phyloP scores from a whole-genome alignment of 495 filamentous ascomycete genomes.

The Paragyromitra xinjiangensis region DNA sequence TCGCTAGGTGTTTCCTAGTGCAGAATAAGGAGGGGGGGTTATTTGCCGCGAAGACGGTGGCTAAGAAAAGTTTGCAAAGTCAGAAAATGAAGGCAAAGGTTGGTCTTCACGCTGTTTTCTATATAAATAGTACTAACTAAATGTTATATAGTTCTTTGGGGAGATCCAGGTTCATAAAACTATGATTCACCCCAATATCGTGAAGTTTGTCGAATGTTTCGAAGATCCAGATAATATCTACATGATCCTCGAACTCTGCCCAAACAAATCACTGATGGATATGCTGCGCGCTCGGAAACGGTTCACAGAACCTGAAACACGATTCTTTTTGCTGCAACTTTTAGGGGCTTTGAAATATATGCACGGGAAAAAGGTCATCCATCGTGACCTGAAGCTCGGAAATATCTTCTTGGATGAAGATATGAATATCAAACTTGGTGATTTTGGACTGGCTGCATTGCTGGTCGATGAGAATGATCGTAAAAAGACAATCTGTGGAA shows the following conservation, averaged over 20 bases:
- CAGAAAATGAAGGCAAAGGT: constrained; percentile 88
- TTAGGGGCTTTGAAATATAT: constrained; percentile 97
- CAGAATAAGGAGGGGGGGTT: constrained; percentile 70
- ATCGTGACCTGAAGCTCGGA: constrained; percentile 96
- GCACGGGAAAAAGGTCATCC: constrained; percentile 91
- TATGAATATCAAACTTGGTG: constrained; percentile 98
- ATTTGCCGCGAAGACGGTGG: constrained; percentile 57
- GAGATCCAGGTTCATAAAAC: constrained; percentile 98
- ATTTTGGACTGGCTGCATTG: constrained; percentile 96
- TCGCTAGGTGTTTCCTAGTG: constrained; percentile 83
- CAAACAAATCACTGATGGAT: constrained; percentile 97
- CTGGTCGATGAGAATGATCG: constrained; percentile 84
- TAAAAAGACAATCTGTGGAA: constrained; percentile 92
- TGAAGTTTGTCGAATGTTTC: constrained; percentile 93
- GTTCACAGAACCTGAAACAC: constrained; percentile 87
- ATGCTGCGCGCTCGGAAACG: constrained; percentile 90
- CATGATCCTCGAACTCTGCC: constrained; percentile 91
- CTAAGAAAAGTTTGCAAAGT: constrained; percentile 80
- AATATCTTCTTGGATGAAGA: constrained; percentile 95
- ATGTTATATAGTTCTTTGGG: constrained; percentile 79
- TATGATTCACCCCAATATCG: constrained; percentile 92
- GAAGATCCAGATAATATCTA: constrained; percentile 88
- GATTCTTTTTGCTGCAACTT: constrained; percentile 91
- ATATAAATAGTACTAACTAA: constrained; percentile 57
- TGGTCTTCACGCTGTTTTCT: constrained; percentile 19